Base-by-base conservation (phyloP, 2,329 filamentous ascomycete genomes). In the Ophiostoma fasciatum region DNA sequence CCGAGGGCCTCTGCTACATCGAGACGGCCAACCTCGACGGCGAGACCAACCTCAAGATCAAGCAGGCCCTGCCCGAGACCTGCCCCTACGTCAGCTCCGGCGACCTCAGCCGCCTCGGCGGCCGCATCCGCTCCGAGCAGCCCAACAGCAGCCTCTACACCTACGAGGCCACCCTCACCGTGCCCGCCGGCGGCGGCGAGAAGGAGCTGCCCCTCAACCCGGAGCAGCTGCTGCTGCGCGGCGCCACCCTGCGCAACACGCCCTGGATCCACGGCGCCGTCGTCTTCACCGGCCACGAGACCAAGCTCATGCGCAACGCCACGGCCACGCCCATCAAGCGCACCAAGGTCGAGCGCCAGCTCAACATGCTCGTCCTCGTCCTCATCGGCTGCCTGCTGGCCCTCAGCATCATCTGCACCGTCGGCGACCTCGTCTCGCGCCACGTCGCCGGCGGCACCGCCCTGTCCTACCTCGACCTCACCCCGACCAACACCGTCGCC, bases 71-170 rank as follows among this genome's bases (percentile, higher is more conserved):
- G 36, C 88, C 90, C 1, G 90, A 98, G 62, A 98, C 90, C 0
- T 77, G 81, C 12, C 68, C 80, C 42, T 67, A 94, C 52, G 85
- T 98, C 40, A 94, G 83, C 51, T 74, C 85, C 14, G 76, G 71
- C 44, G 88, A 96, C 49, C 64, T 98, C 43, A 83, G 84, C 51
- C 71, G 88, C 42, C 62, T 98, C 4, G 82, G 82, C 31, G 90
- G 90, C 21, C 79, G 81, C 43, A 66, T 98, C 48, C 80, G 83
- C 49, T 96, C 88, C 2, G 90, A 98, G 59, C 90, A 96, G 55
- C 90, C 90, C 17, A 98, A 98, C 64, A 94, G 85, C 62, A 96
- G 87, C 57, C 64, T 98, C 25, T 98, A 98, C 58, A 98, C 90
- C 0, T 98, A 96, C 55, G 92, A 98, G 59, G 90, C 87, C 27